Evolutionary conservation across 1,284 basidiomycete species (phyloP).

Genomic region (Heterobasidion irregulare): DNA sequence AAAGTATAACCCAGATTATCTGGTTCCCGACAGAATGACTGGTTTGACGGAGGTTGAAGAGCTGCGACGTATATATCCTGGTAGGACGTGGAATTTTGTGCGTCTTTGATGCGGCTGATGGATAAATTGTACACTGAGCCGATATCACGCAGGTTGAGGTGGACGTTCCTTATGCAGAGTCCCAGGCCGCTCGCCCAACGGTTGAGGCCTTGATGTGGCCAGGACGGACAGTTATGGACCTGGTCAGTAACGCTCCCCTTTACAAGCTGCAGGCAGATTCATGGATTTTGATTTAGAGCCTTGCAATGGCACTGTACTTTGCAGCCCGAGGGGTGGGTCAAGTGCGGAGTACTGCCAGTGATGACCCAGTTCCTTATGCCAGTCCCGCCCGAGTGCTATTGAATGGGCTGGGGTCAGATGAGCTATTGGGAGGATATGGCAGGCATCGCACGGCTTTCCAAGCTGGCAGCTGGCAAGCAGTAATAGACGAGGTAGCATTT

Average conservation of each 20-base stretch:
- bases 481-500: slow-evolving; percentile 68
- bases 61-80: slow-evolving; percentile 62
- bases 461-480: slow-evolving; percentile 57
- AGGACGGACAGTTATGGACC: slow-evolving; percentile 83
- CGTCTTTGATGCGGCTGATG: slow-evolving; percentile 1
- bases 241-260: slow-evolving; percentile 40
- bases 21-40: slow-evolving; percentile 84
- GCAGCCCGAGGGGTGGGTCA: slow-evolving; percentile 75
- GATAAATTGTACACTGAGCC: slow-evolving; percentile 1
- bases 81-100: slow-evolving; percentile 85
- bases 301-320: slow-evolving; percentile 90
- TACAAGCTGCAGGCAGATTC: neutral
- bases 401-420: slow-evolving; percentile 92
- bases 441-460: slow-evolving; percentile 79
- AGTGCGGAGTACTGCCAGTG: slow-evolving; percentile 28
- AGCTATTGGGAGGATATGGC: slow-evolving; percentile 90
- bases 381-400: slow-evolving; percentile 80
- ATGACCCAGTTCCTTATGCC: slow-evolving; percentile 43
- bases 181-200: slow-evolving; percentile 39
- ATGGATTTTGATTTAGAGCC: slow-evolving; percentile 45
- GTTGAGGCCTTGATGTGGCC: slow-evolving; percentile 81
- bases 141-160: slow-evolving; percentile 57
- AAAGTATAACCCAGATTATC: slow-evolving; percentile 25
- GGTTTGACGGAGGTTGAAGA: slow-evolving; percentile 76
- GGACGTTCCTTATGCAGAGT: slow-evolving; percentile 80